Base-by-base conservation (phyloP, 2,329 filamentous ascomycete genomes). In the Fusarium sp. region DNA sequence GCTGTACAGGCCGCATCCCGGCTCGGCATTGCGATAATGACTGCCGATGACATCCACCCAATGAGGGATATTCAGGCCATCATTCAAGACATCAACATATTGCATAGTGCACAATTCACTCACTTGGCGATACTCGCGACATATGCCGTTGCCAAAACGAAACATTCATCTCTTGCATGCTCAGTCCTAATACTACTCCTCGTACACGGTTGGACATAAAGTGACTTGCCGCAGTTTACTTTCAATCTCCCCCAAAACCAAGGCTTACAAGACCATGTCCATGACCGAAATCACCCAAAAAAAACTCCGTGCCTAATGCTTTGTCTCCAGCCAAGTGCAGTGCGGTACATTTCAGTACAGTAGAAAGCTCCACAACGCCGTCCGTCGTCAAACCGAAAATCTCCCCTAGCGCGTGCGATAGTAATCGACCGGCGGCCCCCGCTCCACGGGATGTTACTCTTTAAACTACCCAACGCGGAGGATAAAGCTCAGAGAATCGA, bases 361-460 rank as follows among this genome's bases (percentile, higher is more conserved):
- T 34, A 47, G 50, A 57, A 70, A 57, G 67, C 58, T 70, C 68
- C 68, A 71, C 60, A 70, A 71, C 68, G 68, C 69, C 69, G 41
- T 69, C 49, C 69, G 36, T 69, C 41, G 33, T 59, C 57, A 57
- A 63, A 63, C 54, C 61, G 38, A 62, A 55, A 38, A 58, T 58
- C 49, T 50, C 53, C 30, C 41, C 53, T 65, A 60, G 46, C 26
- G 49, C 36, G 38, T 46, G 37, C 45, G 30, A 36, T 46, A 44
- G 44, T 59, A 41, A 47, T 52, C 40, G 18, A 67, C 50, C 40
- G 16, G 54, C 56, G 41, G 46, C 40, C 33, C 54, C 67, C 62
- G 30, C 31, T 40, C 31, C 20, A 37, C 41, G 40, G 40, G 40
- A 59, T 59, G 36, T 51, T 62, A 33, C 31, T 51, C 47, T 34